Percentiles rank a stretch among this genome's conserved stretches.
Evolutionary conservation across 2,329 filamentous ascomycete species (phyloP).

Genomic region (Polytolypa hystricis): DNA sequence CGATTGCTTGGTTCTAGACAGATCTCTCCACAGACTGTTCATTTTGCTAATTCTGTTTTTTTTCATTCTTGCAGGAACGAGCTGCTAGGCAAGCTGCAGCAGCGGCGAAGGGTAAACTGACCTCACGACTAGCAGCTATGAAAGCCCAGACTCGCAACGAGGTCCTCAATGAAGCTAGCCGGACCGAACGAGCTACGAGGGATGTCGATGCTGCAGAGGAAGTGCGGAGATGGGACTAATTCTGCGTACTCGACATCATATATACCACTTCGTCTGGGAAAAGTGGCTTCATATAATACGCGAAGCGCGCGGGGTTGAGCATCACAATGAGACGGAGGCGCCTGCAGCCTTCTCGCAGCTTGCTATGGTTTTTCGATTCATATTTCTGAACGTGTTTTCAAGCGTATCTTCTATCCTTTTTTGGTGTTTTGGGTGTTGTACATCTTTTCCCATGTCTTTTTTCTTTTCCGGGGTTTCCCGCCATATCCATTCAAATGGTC

Average conservation of each 20-base stretch:
- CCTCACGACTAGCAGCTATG: slow-evolving; percentile 60
- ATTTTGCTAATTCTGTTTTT: neutral
- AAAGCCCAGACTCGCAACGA: slow-evolving; percentile 60
- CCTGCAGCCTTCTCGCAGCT: too few species aligned
- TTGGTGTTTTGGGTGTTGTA: too few species aligned
- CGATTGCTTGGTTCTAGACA: too few species aligned
- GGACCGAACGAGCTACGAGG: slow-evolving; percentile 52
- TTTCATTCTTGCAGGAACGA: slow-evolving; percentile 45
- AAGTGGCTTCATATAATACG: neutral
- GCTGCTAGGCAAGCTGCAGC: slow-evolving; percentile 43
- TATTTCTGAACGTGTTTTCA: too few species aligned
- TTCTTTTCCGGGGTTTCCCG: too few species aligned
- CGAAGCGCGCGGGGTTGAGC: too few species aligned
- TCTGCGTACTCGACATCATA: neutral
- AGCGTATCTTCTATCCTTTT: too few species aligned
- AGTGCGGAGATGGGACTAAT: slow-evolving; percentile 47
- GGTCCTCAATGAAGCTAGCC: slow-evolving; percentile 57
- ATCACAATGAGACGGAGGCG: too few species aligned
- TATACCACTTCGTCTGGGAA: neutral
- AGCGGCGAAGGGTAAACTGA: slow-evolving; percentile 53
- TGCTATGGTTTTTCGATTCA: too few species aligned
- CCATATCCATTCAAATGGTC: too few species aligned
- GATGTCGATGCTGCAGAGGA: slow-evolving; percentile 55
- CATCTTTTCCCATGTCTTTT: too few species aligned
- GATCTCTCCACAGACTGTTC: neutral